Base-by-base conservation (phyloP, 352 stramenopile genomes). In the Phytophthora colocasiae region DNA sequence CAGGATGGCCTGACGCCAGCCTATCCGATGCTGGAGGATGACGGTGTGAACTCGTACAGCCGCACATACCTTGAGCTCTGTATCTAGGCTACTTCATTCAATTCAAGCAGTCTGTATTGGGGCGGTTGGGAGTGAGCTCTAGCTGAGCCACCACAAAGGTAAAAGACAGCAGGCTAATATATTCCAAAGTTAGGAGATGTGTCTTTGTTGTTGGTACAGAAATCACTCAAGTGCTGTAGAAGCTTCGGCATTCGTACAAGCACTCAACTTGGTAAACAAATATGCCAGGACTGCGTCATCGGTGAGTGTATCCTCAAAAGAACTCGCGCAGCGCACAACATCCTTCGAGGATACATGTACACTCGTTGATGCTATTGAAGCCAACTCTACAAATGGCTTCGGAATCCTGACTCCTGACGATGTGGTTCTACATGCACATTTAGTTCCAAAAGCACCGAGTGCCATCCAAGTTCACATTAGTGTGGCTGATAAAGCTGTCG, bases 11-110 rank as follows among this genome's bases (percentile, higher is more conserved):
- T 99, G 38, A 98, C 97, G n/a, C 89, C 97, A 4, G 94, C 89
- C n/a, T 99, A 99, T 70, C 98, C 98, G 19, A 73, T 83, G 45
- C 90, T 99, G 26, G 89, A 98, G 52, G 91, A 99, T 67, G 97
- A 99, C 72, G 93, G 83, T 26, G 83, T 97, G 38, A 99, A 99
- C 74, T 87, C 81, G 27, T 99, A 99, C 83, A 90, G 83, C 49
- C 89, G 96, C 53, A 98, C 96, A 38, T 97, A 98, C 50, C 80
- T 99, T 47, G 96, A 99, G 60, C 69, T 95, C 26, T 91, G 81
- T 66, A 73, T 96, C 57, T 94, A 81, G 59, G 40, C 26, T 53
- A 43, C 55, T 58, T 63, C 24, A 22, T 32, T 14, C 17, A 47
- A 57, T 57, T n/a, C 45, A 64, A 43, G 31, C 31, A 12, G 31